Base-by-base conservation (phyloP, 805 yeast genomes). In the Millerozyma miso region DNA sequence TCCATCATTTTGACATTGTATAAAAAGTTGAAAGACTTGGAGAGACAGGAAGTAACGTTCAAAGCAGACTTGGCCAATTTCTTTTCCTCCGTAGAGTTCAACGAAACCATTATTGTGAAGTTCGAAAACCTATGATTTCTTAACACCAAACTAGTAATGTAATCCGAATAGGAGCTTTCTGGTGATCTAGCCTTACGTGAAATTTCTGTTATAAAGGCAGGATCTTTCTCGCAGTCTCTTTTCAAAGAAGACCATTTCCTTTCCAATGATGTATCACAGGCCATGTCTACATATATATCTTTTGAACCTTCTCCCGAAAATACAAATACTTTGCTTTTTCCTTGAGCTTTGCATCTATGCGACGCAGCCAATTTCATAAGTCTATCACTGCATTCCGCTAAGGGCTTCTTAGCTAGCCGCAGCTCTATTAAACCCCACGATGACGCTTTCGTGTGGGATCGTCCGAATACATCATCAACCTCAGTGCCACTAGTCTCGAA, bases 31-130 rank as follows among this genome's bases (percentile, higher is more conserved):
- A 59, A 55, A 13, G 43, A 42, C 16, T 48, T 51, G 15, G 61
- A 44, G 34, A 59, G 50, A 15, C 47, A 51, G 2, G 58, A 61
- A 19, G 61, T 51, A 37, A 59, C 62, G 40, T 37, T 41, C 44
- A 64, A 52, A 8, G 60, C 48, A 2, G 69, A 58, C 40, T 58
- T 58, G 34, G 55, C 54, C 38, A 60, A 50, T 7, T 49, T 47
- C 2, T 37, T 43, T 37, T 56, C 60, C 5, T 65, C 67, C 29
- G 29, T 10, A 23, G 29, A 10, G 10, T 23, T 23, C 10, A 23
- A 23, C 10, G 29, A 23, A 23, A 23, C 29, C 10, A 23, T 23
- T 23, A 23, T 23, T 7, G 10, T 23, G 10, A 23, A 23, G 6
- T 10, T 23, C 29, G 29, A 7, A 10, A 23, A 23, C 29, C 10